Evolutionary conservation across 2,329 filamentous ascomycete species (phyloP).

Genomic region (Fusarium sp.): DNA sequence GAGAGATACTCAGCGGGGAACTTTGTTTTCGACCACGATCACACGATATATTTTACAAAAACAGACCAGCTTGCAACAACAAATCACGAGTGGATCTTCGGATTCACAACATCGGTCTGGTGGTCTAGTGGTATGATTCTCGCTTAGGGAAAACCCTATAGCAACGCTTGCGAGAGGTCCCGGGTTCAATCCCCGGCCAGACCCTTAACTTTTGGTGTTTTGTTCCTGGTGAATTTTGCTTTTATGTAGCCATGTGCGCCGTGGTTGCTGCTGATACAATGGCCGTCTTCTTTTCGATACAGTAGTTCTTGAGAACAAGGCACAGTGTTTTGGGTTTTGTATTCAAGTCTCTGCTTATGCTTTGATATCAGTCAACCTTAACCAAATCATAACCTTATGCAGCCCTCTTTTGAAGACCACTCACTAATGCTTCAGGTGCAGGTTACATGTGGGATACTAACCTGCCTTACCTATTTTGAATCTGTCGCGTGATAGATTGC

Average conservation of each 20-base stretch:
- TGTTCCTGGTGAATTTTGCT: neutral
- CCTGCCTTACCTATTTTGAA: neutral
- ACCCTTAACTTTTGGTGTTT: constrained; percentile 47
- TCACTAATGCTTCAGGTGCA: neutral
- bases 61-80: neutral
- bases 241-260: neutral
- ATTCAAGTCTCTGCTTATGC: neutral
- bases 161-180: constrained; percentile 56
- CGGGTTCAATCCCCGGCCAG: constrained; percentile 60
- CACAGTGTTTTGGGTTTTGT: neutral
- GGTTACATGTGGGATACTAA: neutral
- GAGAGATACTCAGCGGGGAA: neutral
- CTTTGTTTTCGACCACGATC: neutral
- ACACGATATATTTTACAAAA: neutral
- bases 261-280: neutral
- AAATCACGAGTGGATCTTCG: constrained; percentile 16
- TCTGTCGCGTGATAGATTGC: neutral
- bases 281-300: neutral
- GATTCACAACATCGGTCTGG: constrained; percentile 49
- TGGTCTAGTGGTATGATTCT: constrained; percentile 78
- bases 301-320: neutral
- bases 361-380: no score
- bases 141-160: constrained; percentile 68
- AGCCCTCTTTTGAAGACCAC: no score
- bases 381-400: no score